These are phyloP conservation scores for Thymus quinquecostatus DNA, from an alignment of 257 asterid species.

Conservation along the genomic window DNA sequence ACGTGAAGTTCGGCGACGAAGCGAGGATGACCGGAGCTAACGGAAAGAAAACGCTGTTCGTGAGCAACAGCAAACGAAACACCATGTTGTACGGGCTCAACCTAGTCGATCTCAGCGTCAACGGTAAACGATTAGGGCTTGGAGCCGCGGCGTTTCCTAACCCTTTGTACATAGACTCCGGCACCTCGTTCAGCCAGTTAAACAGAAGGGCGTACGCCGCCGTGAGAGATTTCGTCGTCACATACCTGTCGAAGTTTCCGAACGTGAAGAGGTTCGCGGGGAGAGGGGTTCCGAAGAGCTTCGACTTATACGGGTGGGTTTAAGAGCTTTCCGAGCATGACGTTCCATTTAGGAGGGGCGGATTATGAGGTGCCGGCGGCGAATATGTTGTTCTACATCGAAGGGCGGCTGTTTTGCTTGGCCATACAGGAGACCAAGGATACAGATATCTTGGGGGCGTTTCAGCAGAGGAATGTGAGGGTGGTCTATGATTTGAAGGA, in stretches of 20 bases:
- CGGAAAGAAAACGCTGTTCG: conserved; percentile 1
- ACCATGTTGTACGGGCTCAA: not conserved
- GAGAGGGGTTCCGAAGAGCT: not conserved
- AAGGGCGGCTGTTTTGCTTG: not conserved
- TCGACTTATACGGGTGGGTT: not conserved
- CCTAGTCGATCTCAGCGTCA: not conserved
- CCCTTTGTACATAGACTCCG: not conserved
- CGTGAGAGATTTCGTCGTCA: not conserved
- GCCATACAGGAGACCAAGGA: not conserved
- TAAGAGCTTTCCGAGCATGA: not conserved
- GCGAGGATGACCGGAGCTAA: not conserved
- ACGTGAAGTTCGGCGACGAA: conserved; percentile 10
- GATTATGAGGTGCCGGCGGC: not conserved
- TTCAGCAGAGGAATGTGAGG: conserved; percentile 24
- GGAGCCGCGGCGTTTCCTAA: not conserved
- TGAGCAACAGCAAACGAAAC: not conserved
- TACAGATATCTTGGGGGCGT: not conserved
- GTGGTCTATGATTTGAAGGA: not conserved
- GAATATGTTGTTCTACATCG: not conserved
- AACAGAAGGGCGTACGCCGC: not conserved
- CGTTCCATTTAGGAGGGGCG: conserved; percentile 8
- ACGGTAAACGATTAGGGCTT: not conserved
- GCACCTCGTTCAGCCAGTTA: not conserved
- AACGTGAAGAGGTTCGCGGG: not conserved
- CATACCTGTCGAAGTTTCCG: not conserved